A percentile compares a stretch with the other conserved stretches of the same genome.
Conservation (phyloP, 1,139 yeast genomes). For the Pneumocystis murina region DNA sequence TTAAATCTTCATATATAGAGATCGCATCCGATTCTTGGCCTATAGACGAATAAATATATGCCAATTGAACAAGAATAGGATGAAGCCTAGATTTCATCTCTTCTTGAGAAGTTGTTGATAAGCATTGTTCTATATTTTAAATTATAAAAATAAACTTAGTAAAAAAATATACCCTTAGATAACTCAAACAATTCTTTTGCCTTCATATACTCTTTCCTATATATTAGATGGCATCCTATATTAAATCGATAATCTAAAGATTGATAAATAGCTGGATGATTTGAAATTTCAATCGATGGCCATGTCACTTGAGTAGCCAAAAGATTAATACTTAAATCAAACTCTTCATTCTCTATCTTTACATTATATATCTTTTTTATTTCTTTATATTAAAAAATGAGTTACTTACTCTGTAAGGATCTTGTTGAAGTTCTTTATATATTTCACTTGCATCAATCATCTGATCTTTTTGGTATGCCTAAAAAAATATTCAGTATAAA, state of each 20-base stretch:
- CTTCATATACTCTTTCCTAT: conserved; percentile 29
- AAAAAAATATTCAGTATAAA: neutral
- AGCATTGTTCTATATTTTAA: neutral
- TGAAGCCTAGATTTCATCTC: conserved; percentile 31
- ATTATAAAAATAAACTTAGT: neutral
- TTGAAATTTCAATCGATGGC: conserved; percentile 21
- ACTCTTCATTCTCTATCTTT: conserved; percentile 21
- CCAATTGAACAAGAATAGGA: conserved; percentile 55
- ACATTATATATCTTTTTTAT: neutral
- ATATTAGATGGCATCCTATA: conserved; percentile 42
- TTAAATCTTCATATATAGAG: conserved; percentile 1
- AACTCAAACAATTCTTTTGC: conserved; percentile 37
- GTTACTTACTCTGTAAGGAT: neutral
- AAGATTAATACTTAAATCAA: conserved; percentile 34
- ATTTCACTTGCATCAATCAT: conserved; percentile 39
- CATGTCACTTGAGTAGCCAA: conserved; percentile 9
- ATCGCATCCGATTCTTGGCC: conserved; percentile 34
- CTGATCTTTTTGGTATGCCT: conserved; percentile 32
- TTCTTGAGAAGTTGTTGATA: conserved; percentile 22
- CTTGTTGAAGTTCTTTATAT: conserved; percentile 35
- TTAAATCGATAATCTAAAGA: conserved; percentile 40
- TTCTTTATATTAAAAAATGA: neutral
- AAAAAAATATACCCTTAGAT: conserved; percentile 25
- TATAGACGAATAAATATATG: conserved; percentile 42
- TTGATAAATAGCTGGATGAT: conserved; percentile 25